phyloP scores from a whole-genome alignment of 2,329 filamentous ascomycete genomes.

The Alternaria triticina region DNA sequence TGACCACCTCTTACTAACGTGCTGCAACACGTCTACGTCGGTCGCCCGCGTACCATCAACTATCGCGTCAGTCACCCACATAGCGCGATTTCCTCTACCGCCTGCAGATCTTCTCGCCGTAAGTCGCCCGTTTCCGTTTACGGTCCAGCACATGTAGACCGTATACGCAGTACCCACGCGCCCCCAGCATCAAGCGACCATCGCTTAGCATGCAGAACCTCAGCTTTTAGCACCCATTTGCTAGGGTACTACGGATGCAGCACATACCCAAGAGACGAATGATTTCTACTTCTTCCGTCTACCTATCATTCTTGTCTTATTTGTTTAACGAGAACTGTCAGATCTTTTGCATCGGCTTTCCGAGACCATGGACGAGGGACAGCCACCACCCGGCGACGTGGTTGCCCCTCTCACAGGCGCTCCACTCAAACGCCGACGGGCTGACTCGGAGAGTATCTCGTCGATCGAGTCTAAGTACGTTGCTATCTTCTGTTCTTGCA shows the following conservation, averaged over 20 bases:
- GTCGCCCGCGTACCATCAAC: neutral
- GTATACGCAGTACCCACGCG: constrained; percentile 21
- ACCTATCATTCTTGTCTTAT: constrained; percentile 23
- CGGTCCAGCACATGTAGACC: constrained; percentile 13
- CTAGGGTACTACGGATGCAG: constrained; percentile 11
- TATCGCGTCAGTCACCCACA: constrained; percentile 1
- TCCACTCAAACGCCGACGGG: constrained; percentile 41
- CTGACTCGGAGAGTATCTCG: constrained; percentile 41
- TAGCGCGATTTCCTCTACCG: neutral
- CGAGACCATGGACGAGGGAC: constrained; percentile 46
- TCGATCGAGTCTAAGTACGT: constrained; percentile 45
- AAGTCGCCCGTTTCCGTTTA: constrained; percentile 16
- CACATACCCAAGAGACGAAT: constrained; percentile 3
- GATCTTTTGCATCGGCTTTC: constrained; percentile 31
- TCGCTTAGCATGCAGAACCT: constrained; percentile 30
- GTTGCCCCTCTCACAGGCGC: constrained; percentile 44
- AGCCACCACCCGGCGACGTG: constrained; percentile 46
- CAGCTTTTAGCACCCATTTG: constrained; percentile 16
- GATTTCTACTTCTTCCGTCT: constrained; percentile 1
- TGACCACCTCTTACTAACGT: constrained; percentile 8
- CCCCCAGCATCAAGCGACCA: constrained; percentile 29
- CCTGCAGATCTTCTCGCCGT: constrained; percentile 10
- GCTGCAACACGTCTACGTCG: neutral
- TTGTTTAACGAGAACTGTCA: constrained; percentile 18
- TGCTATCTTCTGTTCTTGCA: constrained; percentile 3